These are phyloP conservation scores for Neurospora tetraspora DNA, from an alignment of 495 filamentous ascomycete genomes.

Conservation along the genomic window DNA sequence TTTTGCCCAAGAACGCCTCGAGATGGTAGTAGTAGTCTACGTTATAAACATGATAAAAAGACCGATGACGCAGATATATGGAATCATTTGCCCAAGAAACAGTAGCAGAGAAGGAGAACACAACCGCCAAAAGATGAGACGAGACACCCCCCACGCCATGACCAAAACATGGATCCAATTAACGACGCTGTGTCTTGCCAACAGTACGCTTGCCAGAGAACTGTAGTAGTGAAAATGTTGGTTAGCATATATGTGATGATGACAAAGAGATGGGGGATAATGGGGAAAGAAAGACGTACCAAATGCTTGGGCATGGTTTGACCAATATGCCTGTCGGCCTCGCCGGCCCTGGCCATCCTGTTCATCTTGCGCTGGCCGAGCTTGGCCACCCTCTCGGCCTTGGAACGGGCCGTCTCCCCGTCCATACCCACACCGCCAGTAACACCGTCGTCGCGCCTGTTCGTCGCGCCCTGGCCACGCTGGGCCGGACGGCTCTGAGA, in stretches of 20 bases:
- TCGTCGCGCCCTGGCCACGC: conserved; percentile 63
- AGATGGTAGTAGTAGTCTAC: background rate
- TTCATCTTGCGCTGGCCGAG: conserved; percentile 97
- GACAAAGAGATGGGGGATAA: background rate
- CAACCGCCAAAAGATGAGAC: conserved; percentile 2
- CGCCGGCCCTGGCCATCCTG: conserved; percentile 88
- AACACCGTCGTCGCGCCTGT: conserved; percentile 78
- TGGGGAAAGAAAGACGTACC: conserved; percentile 42
- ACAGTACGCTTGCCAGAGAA: conserved; percentile 50
- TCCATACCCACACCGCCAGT: conserved; percentile 21
- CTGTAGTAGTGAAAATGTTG: conserved; percentile 16
- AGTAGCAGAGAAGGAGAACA: background rate
- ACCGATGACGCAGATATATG: background rate
- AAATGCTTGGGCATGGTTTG: conserved; percentile 81
- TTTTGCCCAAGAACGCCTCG: conserved; percentile 2
- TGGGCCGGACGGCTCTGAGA: conserved; percentile 57
- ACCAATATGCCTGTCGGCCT: conserved; percentile 87
- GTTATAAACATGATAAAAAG: conserved; percentile 2
- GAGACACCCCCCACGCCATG: background rate
- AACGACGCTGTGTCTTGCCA: conserved; percentile 44
- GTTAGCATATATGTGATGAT: conserved; percentile 19
- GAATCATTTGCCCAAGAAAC: background rate
- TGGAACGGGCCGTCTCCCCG: conserved; percentile 45
- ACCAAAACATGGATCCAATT: background rate
- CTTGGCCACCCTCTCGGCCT: conserved; percentile 79